Percentiles rank a stretch among this genome's conserved stretches.
Conservation (phyloP, 805 yeast species). For the Zygosaccharomyces rouxii region DNA sequence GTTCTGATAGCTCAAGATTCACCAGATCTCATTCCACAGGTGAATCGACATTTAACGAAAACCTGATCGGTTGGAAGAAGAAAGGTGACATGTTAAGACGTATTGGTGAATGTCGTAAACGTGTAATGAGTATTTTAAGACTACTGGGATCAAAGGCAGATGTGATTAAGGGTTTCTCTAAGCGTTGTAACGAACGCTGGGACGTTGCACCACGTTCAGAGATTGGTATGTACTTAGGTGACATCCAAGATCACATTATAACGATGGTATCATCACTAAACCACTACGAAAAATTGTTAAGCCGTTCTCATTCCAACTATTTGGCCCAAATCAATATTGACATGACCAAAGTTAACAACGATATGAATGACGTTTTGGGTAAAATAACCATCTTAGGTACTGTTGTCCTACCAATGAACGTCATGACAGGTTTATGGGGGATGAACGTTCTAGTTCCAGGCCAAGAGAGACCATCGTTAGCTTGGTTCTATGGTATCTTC, state of each 20-base stretch:
- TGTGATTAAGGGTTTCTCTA: conserved; percentile 93
- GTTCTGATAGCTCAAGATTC: conserved; percentile 19
- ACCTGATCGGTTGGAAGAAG: conserved; percentile 71
- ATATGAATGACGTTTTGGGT: conserved; percentile 93
- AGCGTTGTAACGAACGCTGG: conserved; percentile 83
- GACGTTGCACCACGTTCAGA: conserved; percentile 75
- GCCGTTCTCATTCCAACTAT: conserved; percentile 94
- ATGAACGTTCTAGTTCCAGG: conserved; percentile 98
- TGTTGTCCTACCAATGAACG: conserved; percentile 89
- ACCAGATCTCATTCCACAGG: conserved; percentile 31
- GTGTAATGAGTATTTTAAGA: conserved; percentile 86
- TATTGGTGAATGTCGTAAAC: conserved; percentile 91
- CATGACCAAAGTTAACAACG: conserved; percentile 95
- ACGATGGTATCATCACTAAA: conserved; percentile 95
- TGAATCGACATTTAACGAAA: conserved; percentile 36
- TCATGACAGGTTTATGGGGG: conserved; percentile 97
- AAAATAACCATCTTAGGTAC: conserved; percentile 92
- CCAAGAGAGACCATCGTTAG: conserved; percentile 56
- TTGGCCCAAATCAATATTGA: conserved; percentile 95
- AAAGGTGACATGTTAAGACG: conserved; percentile 93
- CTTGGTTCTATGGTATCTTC: conserved; percentile 61
- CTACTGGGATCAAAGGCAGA: conserved; percentile 91
- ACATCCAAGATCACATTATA: conserved; percentile 94
- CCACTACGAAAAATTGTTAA: conserved; percentile 89
- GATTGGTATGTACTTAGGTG: conserved; percentile 92